Base-by-base conservation (phyloP, 495 filamentous ascomycete species). In the Hyaloscypha hepaticicola region DNA sequence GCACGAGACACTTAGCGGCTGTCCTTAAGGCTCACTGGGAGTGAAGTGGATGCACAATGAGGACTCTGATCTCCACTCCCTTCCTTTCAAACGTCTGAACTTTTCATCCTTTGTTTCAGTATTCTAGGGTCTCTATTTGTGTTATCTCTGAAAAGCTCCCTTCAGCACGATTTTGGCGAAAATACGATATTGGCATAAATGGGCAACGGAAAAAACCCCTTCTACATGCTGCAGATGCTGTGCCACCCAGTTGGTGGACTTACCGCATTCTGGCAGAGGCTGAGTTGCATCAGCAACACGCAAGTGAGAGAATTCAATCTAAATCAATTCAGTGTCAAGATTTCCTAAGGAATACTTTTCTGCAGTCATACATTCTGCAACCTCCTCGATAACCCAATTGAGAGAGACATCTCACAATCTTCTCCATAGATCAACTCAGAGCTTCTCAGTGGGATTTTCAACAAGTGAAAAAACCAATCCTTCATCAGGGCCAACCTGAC, bases 401-500 rank as follows among this genome's bases (percentile, higher is more conserved):
- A 45, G 11, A 45, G 12, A 16, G 12, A 45, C 4, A 3, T 24
- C 11, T 26, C 4, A 25, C 22, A 19, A 53, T 25, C 48, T 50
- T 16, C 5, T n/a, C 19, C 31, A 34, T 34, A 4, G 12, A 45
- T 16, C 19, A 45, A 9, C 38, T 45, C 38, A 45, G 16, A 45
- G 38, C 50, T 27, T 26, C 8, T 19, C 50, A 16, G 16, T 26
- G 9, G 50, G 50, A 25, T 53, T 27, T 19, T 38, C 55, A 57
- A 64, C 60, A 51, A 75, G 61, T 60, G 65, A 70, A 62, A 77
- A 84, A 1, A 82, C 75, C 28, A 80, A 68, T 24, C 77, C 78
- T 61, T 81, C 77, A 55, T 79, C 76, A 7, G 79, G 65, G 8
- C 66, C 52, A 7, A 79, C 75, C 59, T 79, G 68, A 7, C 81